A percentile compares a stretch with the other conserved stretches of the same genome.
Conservation (phyloP, 129 eudicot species). For the Helianthus tuberosus region DNA sequence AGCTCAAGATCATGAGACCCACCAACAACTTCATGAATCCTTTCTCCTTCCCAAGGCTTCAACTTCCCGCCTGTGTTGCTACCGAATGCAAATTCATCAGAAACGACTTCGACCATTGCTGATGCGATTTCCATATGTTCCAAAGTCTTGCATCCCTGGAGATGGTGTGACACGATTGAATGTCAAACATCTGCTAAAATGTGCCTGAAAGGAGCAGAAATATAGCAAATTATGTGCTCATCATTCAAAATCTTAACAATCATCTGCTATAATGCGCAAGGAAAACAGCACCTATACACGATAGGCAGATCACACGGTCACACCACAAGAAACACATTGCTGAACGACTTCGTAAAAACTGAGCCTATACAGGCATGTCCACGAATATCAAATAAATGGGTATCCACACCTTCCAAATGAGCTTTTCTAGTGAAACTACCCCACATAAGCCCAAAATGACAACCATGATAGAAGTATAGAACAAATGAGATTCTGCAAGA, state of each 20-base stretch:
- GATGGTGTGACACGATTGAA: too few species aligned
- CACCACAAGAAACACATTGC: too few species aligned
- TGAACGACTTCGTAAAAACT: too few species aligned
- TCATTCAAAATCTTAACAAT: constrained; percentile 70
- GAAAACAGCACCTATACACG: not conserved
- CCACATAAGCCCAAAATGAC: constrained; percentile 58
- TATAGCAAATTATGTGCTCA: constrained; percentile 27
- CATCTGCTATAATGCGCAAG: not conserved
- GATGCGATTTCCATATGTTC: too few species aligned
- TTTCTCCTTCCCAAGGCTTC: too few species aligned
- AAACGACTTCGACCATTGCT: too few species aligned
- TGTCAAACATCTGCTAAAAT: too few species aligned
- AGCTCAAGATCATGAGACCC: constrained; percentile 78
- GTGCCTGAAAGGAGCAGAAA: too few species aligned
- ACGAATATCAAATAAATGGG: constrained; percentile 75
- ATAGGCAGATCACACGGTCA: too few species aligned
- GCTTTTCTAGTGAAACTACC: constrained; percentile 61
- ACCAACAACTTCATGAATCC: constrained; percentile 61
- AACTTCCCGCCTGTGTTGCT: too few species aligned
- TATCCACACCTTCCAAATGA: constrained; percentile 73
- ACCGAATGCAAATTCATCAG: too few species aligned
- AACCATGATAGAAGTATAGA: constrained; percentile 42
- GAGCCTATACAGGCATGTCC: constrained; percentile 61
- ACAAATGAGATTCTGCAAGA: constrained; percentile 72
- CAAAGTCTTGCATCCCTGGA: too few species aligned